Conservation (phyloP, 148 eudicot genomes). For the Vaccinium myrtillus region DNA sequence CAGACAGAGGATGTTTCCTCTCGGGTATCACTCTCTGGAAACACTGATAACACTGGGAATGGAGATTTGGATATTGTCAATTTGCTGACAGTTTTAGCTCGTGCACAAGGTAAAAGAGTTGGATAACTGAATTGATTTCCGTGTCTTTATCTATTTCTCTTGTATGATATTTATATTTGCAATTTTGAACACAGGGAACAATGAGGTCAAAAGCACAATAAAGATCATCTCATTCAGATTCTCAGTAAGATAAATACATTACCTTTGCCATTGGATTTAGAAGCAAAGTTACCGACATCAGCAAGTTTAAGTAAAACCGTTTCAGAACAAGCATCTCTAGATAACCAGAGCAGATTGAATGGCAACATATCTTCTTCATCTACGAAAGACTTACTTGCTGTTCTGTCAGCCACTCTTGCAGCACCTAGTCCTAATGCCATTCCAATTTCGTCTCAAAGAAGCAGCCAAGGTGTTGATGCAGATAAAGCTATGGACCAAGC, state of each 20-base stretch:
- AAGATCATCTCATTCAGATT: conserved; percentile 64
- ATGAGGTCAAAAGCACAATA: conserved; percentile 45
- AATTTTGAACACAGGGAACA: conserved; percentile 38
- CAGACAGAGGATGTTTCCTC: conserved; percentile 71
- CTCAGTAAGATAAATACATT: conserved; percentile 62
- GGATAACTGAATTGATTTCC: not conserved
- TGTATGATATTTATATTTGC: not conserved
- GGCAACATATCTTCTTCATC: conserved; percentile 37
- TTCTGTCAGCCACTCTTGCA: conserved; percentile 40
- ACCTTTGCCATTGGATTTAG: conserved; percentile 45
- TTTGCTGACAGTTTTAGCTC: conserved; percentile 42
- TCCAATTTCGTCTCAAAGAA: conserved; percentile 34
- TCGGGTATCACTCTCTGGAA: conserved; percentile 26
- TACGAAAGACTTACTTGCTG: conserved; percentile 61
- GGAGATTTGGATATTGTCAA: conserved; percentile 45
- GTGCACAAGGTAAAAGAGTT: conserved; percentile 41
- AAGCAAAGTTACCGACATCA: conserved; percentile 29
- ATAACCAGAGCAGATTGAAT: conserved; percentile 32
- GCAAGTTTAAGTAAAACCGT: conserved; percentile 18
- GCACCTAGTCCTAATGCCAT: conserved; percentile 36
- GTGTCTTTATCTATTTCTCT: not conserved
- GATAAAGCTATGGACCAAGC: conserved; percentile 31
- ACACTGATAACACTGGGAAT: conserved; percentile 24
- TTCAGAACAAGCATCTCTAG: conserved; percentile 24
- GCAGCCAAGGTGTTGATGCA: conserved; percentile 29